Evolutionary conservation across 1,139 yeast genomes (phyloP), one percentile per base, ranked within the genome.

Genomic region (Yamadazyma atmosphaerica): DNA sequence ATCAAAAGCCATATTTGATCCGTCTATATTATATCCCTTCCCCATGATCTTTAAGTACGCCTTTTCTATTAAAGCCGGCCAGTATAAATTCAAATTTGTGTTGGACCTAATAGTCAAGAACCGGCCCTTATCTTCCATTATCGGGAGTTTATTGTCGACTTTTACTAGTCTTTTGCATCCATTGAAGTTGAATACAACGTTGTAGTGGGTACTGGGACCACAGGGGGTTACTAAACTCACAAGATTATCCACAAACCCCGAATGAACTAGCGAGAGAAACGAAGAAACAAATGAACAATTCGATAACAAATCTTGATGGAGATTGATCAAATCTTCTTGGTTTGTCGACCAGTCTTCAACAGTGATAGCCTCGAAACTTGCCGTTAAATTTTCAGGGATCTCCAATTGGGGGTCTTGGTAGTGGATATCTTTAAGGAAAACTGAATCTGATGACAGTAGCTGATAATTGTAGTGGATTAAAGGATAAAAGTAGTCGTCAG

Each of bases 1-100:
- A 51, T 86, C 96, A n/a, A 74, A 66, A 1, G 88, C 86, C 55
- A 86, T 79, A 55, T 88, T 87, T 0, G 96, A 87, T 0, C 97
- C 97, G 4, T 57, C 55, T 39, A 80, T 78, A n/a, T 68, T 61
- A 51, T 85, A 85, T 2, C 86, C 84, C 14, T 65, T 56, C 1
- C 85, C 84, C 64, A 74, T 65, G 0, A 83, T 59, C 46, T 78
- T 78, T 46, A 88, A 64, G 51, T 79, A 84, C 0, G 95, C 94
- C 52, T 86, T 83, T 57, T 89, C 96, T 2, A 86, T 54, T 16
- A 87, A 51, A 0, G 87, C 86, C 0, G 92, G 92, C 87, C 89
- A 83, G 4, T 66, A 52, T 3, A 80, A 49, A 0, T 53, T 38
- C 0, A 58, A 52, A 43, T 71, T 66, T 1, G 72, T 47, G n/a